Base-by-base conservation (phyloP, 495 filamentous ascomycete genomes). In the Penicillium bovifimosum region DNA sequence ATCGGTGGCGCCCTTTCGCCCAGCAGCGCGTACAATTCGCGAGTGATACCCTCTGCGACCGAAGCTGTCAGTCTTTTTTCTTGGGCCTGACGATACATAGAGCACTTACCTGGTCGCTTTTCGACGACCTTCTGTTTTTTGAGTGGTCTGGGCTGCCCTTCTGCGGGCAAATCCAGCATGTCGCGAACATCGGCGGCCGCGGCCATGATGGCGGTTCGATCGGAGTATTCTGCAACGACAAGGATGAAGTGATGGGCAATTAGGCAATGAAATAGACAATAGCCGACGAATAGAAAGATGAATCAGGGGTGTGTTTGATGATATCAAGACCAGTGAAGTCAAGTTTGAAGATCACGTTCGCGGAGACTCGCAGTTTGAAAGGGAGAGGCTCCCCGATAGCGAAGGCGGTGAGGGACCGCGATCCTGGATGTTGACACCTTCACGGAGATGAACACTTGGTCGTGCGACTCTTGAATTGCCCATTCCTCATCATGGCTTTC, bases 101-200 rank as follows among this genome's bases (percentile, higher is more conserved):
- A 9, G 3, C 26, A 50, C 61, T 72, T 60, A 80, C 84, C 88
- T 63, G 85, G 87, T 56, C 88, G 81, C 55, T 84, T 83, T 47
- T 81, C 81, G 6, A 76, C 74, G 0, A 80, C 79, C 64, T 90
- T 91, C 65, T 86, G 83, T 62, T 92, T 92, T 73, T 95, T 95
- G 41, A 79, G 69, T 9, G 86, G 83, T 50, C 79, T 76, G 35
- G 80, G 72, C 55, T 80, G 72, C 55, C 80, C 82, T 61, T 86
- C 77, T 50, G 73, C 78, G 45, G 88, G 84, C 63, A 95, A 75
- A 68, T 89, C 86, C 69, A 96, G 85, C 68, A 96, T 88, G 71
- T 96, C 90, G 70, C 87, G 89, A 51, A 93, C 83, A 79, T 96
- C 90, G 70, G 88, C 89, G 59, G 75, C 76, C 61, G 86, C 75